A percentile compares a stretch with the other conserved stretches of the same genome.
Conservation (phyloP, 768 basidiomycete species). For the Filobasidium wieringae region DNA sequence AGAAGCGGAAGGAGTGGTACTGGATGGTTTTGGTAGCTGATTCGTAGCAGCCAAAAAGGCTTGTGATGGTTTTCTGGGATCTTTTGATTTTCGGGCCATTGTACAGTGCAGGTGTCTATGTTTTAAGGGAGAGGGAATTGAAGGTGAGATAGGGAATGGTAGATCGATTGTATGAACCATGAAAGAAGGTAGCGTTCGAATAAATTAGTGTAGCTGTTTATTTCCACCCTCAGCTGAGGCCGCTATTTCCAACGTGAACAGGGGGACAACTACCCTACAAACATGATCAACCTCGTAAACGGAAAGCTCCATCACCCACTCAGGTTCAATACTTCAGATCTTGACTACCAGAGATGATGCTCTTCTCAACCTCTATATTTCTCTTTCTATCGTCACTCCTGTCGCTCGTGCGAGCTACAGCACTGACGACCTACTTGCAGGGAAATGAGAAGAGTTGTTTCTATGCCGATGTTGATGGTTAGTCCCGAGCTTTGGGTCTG, state of each 20-base stretch:
- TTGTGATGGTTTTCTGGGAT: conserved; percentile 15
- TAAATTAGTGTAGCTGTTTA: background rate
- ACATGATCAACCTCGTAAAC: too few relatives aligned
- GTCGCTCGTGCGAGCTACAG: conserved; percentile 20
- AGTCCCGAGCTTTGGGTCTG: background rate
- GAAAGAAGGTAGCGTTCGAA: background rate
- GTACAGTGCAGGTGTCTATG: background rate
- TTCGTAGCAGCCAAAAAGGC: conserved; percentile 5
- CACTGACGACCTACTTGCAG: conserved; percentile 35
- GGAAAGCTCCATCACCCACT: background rate
- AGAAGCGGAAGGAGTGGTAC: background rate
- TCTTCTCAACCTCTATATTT: background rate
- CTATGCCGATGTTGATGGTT: conserved; percentile 78
- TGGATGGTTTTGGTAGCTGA: background rate
- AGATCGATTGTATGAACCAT: too few relatives aligned
- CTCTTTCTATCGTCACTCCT: background rate
- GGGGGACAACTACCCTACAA: background rate
- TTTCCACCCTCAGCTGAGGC: background rate
- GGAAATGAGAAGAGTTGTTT: conserved; percentile 54
- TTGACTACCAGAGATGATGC: background rate
- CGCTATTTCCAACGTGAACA: background rate
- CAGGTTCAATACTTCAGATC: background rate
- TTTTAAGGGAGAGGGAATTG: background rate
- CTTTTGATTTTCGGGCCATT: conserved; percentile 14
- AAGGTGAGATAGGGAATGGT: too few relatives aligned